These are phyloP conservation scores for Rhynchosporium graminicola DNA, from an alignment of 2,329 filamentous ascomycete genomes.

Conservation along the genomic window DNA sequence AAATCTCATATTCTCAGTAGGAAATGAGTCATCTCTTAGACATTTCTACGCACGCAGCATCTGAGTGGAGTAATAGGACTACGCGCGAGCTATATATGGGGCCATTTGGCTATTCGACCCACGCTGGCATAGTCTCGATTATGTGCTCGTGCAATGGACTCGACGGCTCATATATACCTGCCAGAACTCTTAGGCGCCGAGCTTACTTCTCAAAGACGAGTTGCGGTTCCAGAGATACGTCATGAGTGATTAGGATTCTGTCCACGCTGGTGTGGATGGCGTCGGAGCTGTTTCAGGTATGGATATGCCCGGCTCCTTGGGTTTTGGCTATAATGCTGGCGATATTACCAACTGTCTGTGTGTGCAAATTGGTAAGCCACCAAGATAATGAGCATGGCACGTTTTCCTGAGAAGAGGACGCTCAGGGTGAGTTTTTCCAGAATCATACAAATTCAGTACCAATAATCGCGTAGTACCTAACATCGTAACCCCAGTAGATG, in stretches of 20 bases:
- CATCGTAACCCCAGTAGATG: constrained; percentile 56
- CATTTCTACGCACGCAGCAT: neutral
- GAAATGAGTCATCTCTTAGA: neutral
- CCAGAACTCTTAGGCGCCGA: constrained; percentile 51
- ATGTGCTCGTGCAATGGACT: constrained; percentile 61
- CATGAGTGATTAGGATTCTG: constrained; percentile 69
- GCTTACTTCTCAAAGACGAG: constrained; percentile 52
- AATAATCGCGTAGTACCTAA: constrained; percentile 43
- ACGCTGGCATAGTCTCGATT: constrained; percentile 62
- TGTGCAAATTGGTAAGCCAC: constrained; percentile 9
- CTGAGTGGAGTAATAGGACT: constrained; percentile 46
- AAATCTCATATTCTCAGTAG: no score
- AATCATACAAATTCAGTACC: neutral
- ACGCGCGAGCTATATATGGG: constrained; percentile 77
- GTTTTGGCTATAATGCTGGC: constrained; percentile 60
- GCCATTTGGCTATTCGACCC: constrained; percentile 75
- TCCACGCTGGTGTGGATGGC: constrained; percentile 58
- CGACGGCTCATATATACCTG: constrained; percentile 51
- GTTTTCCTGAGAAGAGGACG: constrained; percentile 48
- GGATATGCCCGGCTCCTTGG: constrained; percentile 65
- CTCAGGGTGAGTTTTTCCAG: constrained; percentile 39
- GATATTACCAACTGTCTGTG: constrained; percentile 50
- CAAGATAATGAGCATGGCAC: constrained; percentile 49
- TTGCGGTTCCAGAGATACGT: constrained; percentile 55
- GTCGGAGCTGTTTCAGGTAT: constrained; percentile 66